Evolutionary conservation across 305 asterid genomes (phyloP).

Genomic region (Solanum hybrid): DNA sequence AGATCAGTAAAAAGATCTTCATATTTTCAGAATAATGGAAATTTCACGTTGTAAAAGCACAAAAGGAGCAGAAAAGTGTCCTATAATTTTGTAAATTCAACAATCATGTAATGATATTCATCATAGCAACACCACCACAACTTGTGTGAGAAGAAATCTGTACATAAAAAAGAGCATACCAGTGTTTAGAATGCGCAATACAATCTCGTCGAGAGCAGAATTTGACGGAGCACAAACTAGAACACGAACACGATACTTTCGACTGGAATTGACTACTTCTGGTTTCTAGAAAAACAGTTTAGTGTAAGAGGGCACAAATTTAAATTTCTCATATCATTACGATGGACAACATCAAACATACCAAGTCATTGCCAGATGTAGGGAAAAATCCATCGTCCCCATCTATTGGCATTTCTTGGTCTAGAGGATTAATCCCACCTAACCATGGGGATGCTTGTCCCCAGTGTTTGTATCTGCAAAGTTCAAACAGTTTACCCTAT

Average conservation of each 20-base stretch:
- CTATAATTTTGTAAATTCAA: not conserved
- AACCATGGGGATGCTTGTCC: constrained; percentile 94
- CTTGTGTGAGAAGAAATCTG: not conserved
- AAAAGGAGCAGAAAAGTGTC: not conserved
- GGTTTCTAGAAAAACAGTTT: constrained; percentile 55
- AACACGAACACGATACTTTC: constrained; percentile 94
- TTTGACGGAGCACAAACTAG: constrained; percentile 98
- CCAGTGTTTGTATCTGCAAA: constrained; percentile 70
- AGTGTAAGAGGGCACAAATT: constrained; percentile 11
- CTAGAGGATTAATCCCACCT: constrained; percentile 74
- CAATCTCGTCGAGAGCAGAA: constrained; percentile 98
- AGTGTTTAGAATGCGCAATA: constrained; percentile 62
- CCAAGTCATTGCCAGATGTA: constrained; percentile 92
- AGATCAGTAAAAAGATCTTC: not conserved
- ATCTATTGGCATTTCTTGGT: constrained; percentile 68
- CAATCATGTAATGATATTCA: not conserved
- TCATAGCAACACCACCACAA: not conserved
- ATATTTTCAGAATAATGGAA: not conserved
- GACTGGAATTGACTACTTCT: constrained; percentile 75
- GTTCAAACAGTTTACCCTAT: not conserved
- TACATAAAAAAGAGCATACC: constrained; percentile 32
- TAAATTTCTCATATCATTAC: constrained; percentile 1
- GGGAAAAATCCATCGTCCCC: constrained; percentile 98
- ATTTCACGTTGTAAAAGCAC: not conserved
- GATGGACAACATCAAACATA: constrained; percentile 21